phyloP scores from a whole-genome alignment of 169 alveolate genomes.

The Cryptosporidium parvum region DNA sequence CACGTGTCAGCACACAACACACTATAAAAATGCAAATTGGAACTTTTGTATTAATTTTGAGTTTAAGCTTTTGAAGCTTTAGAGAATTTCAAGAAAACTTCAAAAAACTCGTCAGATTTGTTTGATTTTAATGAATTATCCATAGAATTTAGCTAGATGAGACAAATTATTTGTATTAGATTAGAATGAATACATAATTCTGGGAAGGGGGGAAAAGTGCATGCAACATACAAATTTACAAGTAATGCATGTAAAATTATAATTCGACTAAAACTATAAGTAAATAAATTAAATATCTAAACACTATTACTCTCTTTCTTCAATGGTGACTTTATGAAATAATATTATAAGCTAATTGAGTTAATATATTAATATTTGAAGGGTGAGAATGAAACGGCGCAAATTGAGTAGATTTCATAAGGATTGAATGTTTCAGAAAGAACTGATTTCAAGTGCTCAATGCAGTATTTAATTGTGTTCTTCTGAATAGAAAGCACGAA shows the following conservation, averaged over 20 bases:
- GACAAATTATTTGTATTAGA: not conserved
- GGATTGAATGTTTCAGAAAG: conserved; percentile 11
- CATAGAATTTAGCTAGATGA: not conserved
- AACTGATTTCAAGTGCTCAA: not conserved
- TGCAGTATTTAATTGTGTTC: conserved; percentile 8
- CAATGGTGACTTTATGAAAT: not conserved
- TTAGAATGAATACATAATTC: not conserved
- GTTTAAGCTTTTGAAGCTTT: not conserved
- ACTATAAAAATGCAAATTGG: not conserved
- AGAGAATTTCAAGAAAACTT: not conserved
- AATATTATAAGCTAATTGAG: not conserved
- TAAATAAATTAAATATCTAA: not conserved
- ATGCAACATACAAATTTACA: conserved; percentile 15
- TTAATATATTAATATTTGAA: conserved; percentile 36
- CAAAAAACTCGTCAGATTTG: not conserved
- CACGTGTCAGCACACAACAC: conserved; percentile 30
- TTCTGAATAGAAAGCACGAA: not conserved
- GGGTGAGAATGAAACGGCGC: conserved; percentile 29
- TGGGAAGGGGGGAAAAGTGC: not conserved
- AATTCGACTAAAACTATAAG: not conserved
- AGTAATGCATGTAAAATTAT: not conserved
- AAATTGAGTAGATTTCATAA: conserved; percentile 46
- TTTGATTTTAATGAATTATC: too few relatives aligned
- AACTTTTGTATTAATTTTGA: not conserved
- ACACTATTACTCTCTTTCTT: not conserved